Evolutionary conservation across 805 yeast genomes (phyloP).

Genomic region (Candida vartiovaarae): DNA sequence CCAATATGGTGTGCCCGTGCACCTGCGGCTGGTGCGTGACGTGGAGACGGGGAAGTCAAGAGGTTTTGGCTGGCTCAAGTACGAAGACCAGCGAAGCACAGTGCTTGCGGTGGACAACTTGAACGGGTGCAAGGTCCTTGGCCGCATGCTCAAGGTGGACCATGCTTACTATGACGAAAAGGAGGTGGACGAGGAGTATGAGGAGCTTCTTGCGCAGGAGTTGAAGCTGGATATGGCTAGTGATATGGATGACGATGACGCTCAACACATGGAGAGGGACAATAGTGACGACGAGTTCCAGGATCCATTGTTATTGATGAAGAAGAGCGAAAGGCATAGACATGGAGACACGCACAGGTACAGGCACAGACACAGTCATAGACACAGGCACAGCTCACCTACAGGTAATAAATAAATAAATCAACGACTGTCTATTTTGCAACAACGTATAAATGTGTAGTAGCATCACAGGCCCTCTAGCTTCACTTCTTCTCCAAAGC

Average conservation of each 20-base stretch:
- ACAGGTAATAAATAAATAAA: too few relatives aligned
- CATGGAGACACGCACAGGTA: neutral
- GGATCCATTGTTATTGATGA: constrained; percentile 21
- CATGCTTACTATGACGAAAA: constrained; percentile 58
- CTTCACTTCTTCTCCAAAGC: constrained; percentile 22
- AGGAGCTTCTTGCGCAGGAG: constrained; percentile 28
- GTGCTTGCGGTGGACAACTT: constrained; percentile 84
- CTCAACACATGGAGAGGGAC: neutral
- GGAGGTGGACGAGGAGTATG: constrained; percentile 44
- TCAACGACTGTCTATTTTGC: too few relatives aligned
- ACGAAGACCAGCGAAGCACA: constrained; percentile 74
- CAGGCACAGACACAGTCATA: constrained; percentile 1
- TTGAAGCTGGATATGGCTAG: constrained; percentile 24
- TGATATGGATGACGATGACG: constrained; percentile 4
- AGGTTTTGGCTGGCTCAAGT: constrained; percentile 79
- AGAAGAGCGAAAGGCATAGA: neutral
- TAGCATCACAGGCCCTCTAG: too few relatives aligned
- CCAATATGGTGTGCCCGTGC: constrained; percentile 84
- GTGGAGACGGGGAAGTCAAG: constrained; percentile 54
- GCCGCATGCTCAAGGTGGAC: constrained; percentile 53
- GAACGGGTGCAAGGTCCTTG: constrained; percentile 56
- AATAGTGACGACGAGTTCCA: constrained; percentile 17
- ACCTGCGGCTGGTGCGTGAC: constrained; percentile 63
- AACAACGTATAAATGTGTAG: too few relatives aligned
- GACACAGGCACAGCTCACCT: constrained; percentile 1